Evolutionary conservation across 2,329 filamentous ascomycete genomes (phyloP).

Genomic region (Drechslerella coelobrocha): DNA sequence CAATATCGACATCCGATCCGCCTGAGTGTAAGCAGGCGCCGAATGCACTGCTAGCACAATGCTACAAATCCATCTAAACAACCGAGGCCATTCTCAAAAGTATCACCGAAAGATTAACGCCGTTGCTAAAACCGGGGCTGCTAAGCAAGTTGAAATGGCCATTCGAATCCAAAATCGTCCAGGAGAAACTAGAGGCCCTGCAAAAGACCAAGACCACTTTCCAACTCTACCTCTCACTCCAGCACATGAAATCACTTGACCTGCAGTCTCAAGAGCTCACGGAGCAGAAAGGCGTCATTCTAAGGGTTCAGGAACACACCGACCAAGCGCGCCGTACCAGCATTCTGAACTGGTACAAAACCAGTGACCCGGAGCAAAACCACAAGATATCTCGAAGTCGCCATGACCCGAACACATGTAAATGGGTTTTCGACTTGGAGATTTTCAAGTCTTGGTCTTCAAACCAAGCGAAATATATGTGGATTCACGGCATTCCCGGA

Average conservation of each 20-base stretch:
- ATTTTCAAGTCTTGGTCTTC: constrained; percentile 14
- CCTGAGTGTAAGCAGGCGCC: not conserved
- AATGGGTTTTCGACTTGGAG: constrained; percentile 22
- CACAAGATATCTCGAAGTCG: constrained; percentile 18
- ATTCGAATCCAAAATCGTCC: not conserved
- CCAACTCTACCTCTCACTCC: not conserved
- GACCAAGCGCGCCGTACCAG: constrained; percentile 5
- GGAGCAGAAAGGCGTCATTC: not conserved
- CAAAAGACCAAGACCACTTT: not conserved
- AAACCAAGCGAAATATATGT: constrained; percentile 3
- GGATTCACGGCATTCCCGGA: constrained; percentile 32
- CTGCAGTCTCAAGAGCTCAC: not conserved
- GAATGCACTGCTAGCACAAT: not conserved
- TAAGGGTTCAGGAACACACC: not conserved
- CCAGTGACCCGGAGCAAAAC: constrained; percentile 34
- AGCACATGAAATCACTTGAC: not conserved
- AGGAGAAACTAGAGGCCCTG: not conserved
- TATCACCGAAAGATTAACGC: not conserved
- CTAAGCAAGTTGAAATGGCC: constrained; percentile 1
- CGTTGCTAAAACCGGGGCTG: not conserved
- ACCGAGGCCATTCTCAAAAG: not conserved
- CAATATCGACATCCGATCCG: not conserved
- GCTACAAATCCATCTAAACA: not conserved
- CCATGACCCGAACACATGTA: constrained; percentile 19
- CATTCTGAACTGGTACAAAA: constrained; percentile 42